These are phyloP conservation scores for Cystobasidium ongulense DNA, from an alignment of 768 basidiomycete species.

Conservation along the genomic window DNA sequence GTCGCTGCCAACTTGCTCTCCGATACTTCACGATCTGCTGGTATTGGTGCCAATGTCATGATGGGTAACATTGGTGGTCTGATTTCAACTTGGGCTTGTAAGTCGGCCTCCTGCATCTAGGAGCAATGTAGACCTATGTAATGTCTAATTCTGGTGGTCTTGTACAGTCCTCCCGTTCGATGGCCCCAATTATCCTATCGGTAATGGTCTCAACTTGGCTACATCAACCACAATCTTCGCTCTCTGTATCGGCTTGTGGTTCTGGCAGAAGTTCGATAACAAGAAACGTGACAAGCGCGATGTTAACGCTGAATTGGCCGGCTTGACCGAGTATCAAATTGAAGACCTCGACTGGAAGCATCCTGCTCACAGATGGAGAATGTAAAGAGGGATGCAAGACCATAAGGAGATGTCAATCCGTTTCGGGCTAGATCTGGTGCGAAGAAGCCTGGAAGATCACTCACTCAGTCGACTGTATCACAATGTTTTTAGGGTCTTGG, in stretches of 20 bases:
- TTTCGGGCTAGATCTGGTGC: not conserved
- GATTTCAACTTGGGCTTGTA: slow-evolving; percentile 12
- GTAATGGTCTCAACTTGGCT: slow-evolving; percentile 16
- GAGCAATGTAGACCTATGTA: not conserved
- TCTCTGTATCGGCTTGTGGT: not conserved
- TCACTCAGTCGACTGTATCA: not conserved
- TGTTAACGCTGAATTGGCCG: not conserved
- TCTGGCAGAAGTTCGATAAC: slow-evolving; percentile 5
- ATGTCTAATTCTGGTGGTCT: not conserved
- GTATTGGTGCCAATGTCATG: slow-evolving; percentile 3
- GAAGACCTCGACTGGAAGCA: slow-evolving; percentile 21
- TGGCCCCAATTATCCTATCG: slow-evolving; percentile 18
- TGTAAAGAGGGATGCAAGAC: not conserved
- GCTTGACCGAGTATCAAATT: not conserved
- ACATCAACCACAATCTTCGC: not conserved
- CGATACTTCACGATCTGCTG: slow-evolving; percentile 8
- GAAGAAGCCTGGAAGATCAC: not conserved
- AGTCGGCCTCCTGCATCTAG: not conserved
- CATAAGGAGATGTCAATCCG: too few relatives aligned
- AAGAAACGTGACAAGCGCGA: not conserved
- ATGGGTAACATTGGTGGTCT: not conserved
- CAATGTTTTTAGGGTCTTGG: too few relatives aligned
- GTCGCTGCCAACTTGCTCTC: slow-evolving; percentile 10
- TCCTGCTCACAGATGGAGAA: slow-evolving; percentile 12
- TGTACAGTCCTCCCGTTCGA: slow-evolving; percentile 12